Evolutionary conservation across 1,284 basidiomycete genomes (phyloP).

Genomic region (Marasmius sp.): DNA sequence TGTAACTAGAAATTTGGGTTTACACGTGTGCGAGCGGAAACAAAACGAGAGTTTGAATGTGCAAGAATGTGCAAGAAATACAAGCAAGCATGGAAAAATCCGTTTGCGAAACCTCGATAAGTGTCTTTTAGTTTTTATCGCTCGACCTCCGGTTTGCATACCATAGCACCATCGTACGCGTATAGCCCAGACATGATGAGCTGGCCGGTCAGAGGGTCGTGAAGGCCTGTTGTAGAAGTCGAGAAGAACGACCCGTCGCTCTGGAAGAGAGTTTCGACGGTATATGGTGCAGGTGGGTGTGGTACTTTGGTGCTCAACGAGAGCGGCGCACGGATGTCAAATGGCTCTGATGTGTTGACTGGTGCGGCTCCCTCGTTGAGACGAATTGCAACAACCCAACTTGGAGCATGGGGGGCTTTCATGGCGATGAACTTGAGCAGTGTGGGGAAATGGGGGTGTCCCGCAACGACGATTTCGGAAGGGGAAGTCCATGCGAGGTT

Average conservation of each 20-base stretch:
- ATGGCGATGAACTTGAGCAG: constrained; percentile 45
- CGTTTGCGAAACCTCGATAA: too few species aligned
- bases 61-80: neutral
- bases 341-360: constrained; percentile 18
- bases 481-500: constrained; percentile 55
- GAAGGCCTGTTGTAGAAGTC: constrained; percentile 49
- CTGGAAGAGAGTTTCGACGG: constrained; percentile 60
- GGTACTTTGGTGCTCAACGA: constrained; percentile 42
- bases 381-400: constrained; percentile 47
- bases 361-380: constrained; percentile 12
- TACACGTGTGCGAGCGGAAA: neutral
- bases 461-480: constrained; percentile 53
- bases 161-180: constrained; percentile 48
- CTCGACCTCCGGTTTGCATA: constrained; percentile 36
- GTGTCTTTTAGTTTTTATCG: neutral
- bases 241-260: constrained; percentile 58
- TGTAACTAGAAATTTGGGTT: neutral
- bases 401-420: constrained; percentile 40
- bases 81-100: neutral
- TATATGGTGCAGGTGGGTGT: constrained; percentile 32
- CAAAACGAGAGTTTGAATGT: too few species aligned
- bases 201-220: constrained; percentile 43
- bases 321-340: constrained; percentile 45
- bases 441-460: constrained; percentile 62
- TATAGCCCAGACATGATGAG: constrained; percentile 61